Evolutionary conservation across 2,329 filamentous ascomycete genomes (phyloP).

Genomic region (Pyrenophora graminea): DNA sequence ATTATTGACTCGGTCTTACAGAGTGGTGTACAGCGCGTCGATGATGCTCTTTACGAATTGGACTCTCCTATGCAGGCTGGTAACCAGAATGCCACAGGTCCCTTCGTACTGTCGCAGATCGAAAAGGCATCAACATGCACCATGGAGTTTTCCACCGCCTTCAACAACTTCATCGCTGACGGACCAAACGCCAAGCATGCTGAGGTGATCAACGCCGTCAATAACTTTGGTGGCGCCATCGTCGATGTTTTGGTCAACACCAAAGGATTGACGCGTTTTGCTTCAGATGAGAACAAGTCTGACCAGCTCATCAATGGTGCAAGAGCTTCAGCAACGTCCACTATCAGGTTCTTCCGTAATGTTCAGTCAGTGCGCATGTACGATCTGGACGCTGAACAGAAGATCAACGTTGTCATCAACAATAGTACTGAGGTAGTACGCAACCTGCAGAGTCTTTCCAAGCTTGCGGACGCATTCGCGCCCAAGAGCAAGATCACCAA

Average conservation of each 20-base stretch:
- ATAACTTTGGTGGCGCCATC: conserved; percentile 85
- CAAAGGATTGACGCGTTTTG: conserved; percentile 90
- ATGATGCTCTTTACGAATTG: conserved; percentile 94
- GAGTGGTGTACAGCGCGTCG: conserved; percentile 87
- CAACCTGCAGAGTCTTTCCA: conserved; percentile 90
- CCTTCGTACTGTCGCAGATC: conserved; percentile 93
- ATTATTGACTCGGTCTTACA: conserved; percentile 97
- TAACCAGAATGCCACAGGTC: conserved; percentile 94
- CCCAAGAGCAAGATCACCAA: conserved; percentile 83
- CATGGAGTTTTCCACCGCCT: conserved; percentile 96
- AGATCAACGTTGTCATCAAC: conserved; percentile 96
- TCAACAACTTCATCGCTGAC: conserved; percentile 98
- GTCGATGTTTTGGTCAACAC: conserved; percentile 95
- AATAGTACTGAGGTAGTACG: conserved; percentile 96
- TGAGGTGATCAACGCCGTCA: conserved; percentile 91
- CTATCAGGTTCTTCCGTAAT: conserved; percentile 92
- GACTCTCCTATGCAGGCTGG: conserved; percentile 98
- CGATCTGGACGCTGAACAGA: conserved; percentile 85
- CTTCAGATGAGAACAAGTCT: conserved; percentile 92
- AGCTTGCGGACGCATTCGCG: conserved; percentile 88
- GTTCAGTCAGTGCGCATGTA: conserved; percentile 93
- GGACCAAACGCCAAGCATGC: conserved; percentile 87
- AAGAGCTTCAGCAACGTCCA: conserved; percentile 80
- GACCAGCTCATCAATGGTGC: conserved; percentile 83
- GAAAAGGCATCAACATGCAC: conserved; percentile 94